Base-by-base conservation (phyloP, 1,139 yeast species). In the Suhomyces coccinellae region DNA sequence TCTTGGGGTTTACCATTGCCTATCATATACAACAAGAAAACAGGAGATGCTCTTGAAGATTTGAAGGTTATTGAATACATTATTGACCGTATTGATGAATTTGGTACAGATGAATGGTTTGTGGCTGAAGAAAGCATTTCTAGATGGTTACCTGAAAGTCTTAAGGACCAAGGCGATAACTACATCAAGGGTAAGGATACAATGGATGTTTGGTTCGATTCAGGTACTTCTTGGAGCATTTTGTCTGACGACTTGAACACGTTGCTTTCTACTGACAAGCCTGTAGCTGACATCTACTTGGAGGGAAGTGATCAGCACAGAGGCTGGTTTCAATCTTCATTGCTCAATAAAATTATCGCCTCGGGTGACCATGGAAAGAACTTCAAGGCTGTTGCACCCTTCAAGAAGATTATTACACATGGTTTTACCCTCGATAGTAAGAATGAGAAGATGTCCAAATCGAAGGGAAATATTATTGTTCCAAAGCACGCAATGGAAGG, bases 1-100 rank as follows among this genome's bases (percentile, higher is more conserved):
- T 77, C 82, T n/a, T 93, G 99, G 99, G 99, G 99, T 39, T 98
- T 93, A 33, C 99, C 99, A 1, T 86, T 93, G 36, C 99, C 99
- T 0, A 93, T 88, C 0, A 67, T 93, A 5, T 87, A 86, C 62
- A 67, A 81, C 50, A 76, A 75, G 43, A 72, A 71, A 14, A 79
- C 85, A 2, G 81, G 77, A 13, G 81, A 78, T 45, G 84, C 90
- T 1, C 52, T 87, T 14, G 66, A 80, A 55, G 82, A 79, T 37
- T 68, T 72, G 15, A 73, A 65, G 15, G 66, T 78, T 1, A 77
- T 87, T n/a, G 71, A 68, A 11, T 71, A 77, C 51, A 77, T 85
- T 20, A 81, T 87, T 38, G 53, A 57, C 2, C 74, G 70, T 38
- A 74, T 89, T 32, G 75, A 74, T 33, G 71, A 73, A 50, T 80